Evolutionary conservation across 129 eudicot species (phyloP).

Genomic region (Escallonia rubra): DNA sequence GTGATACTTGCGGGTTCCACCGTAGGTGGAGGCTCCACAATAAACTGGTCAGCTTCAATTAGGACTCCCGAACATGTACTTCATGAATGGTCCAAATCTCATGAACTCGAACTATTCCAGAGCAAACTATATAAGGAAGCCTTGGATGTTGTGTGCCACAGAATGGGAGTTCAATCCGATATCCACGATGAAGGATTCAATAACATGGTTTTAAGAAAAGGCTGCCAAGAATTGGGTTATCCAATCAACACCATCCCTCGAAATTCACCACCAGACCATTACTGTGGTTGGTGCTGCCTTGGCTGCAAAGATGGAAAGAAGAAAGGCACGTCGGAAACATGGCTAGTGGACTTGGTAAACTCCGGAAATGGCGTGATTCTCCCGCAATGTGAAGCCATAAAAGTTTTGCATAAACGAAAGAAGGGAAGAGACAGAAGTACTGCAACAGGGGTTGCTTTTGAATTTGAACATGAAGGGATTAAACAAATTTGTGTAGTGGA

Average conservation of each 20-base stretch:
- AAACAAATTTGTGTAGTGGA: conserved; percentile 36
- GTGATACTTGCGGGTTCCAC: conserved; percentile 63
- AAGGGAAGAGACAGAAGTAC: conserved; percentile 20
- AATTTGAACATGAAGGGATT: conserved; percentile 29
- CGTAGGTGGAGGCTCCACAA: conserved; percentile 69
- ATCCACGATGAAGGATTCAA: conserved; percentile 54
- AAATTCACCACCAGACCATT: conserved; percentile 50
- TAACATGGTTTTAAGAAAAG: conserved; percentile 60
- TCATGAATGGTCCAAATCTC: conserved; percentile 45
- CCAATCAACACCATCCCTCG: conserved; percentile 42
- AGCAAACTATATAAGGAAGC: conserved; percentile 50
- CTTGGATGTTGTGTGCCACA: conserved; percentile 49
- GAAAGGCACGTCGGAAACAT: conserved; percentile 56
- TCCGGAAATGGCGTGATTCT: conserved; percentile 58
- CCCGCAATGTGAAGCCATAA: conserved; percentile 48
- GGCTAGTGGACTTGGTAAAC: conserved; percentile 55
- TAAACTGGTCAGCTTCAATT: conserved; percentile 82
- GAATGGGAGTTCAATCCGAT: conserved; percentile 58
- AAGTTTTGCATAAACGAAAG: conserved; percentile 26
- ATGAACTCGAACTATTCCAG: conserved; percentile 43
- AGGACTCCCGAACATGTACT: conserved; percentile 54
- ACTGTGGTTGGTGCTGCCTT: conserved; percentile 77
- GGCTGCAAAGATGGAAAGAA: conserved; percentile 73
- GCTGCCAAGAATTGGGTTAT: conserved; percentile 62
- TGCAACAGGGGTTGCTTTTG: conserved; percentile 52